These are phyloP conservation scores for Rhizopogon vulgaris DNA, from an alignment of 768 basidiomycete genomes.

Conservation along the genomic window DNA sequence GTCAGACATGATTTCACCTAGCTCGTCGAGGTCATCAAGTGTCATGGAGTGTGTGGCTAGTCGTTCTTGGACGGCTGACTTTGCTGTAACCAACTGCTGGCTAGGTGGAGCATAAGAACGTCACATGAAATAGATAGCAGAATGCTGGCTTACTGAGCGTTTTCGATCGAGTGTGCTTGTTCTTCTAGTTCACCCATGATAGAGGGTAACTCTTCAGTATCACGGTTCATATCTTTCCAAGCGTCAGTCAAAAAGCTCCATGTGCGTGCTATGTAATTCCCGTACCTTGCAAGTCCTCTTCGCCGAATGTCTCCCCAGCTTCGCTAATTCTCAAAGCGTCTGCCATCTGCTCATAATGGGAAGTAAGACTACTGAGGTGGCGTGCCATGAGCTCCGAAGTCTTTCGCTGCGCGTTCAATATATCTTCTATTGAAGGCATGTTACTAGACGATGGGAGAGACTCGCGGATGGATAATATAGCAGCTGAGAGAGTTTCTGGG, in stretches of 20 bases:
- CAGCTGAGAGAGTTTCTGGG: slow-evolving; percentile 52
- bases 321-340: slow-evolving; percentile 61
- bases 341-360: slow-evolving; percentile 76
- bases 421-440: slow-evolving; percentile 38
- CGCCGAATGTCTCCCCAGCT: slow-evolving; percentile 57
- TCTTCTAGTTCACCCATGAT: slow-evolving; percentile 73
- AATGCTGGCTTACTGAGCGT: slow-evolving; percentile 39
- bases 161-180: slow-evolving; percentile 44
- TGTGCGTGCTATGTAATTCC: background rate
- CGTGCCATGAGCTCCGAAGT: slow-evolving; percentile 63
- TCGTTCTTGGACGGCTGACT: slow-evolving; percentile 38
- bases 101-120: slow-evolving; percentile 28
- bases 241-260: background rate
- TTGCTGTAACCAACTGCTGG: slow-evolving; percentile 40
- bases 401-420: slow-evolving; percentile 43
- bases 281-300: slow-evolving; percentile 66
- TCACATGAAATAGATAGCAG: slow-evolving; percentile 2
- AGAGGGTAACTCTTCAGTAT: slow-evolving; percentile 69
- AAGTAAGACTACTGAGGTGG: slow-evolving; percentile 63
- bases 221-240: slow-evolving; percentile 68
- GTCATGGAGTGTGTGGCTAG: slow-evolving; percentile 43
- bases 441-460: slow-evolving; percentile 38
- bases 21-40: slow-evolving; percentile 65
- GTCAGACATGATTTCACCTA: slow-evolving; percentile 74
- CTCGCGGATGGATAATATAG: slow-evolving; percentile 50